Conservation (phyloP, 202 grass and related monocot species). For the Brachypodium distachyon region DNA sequence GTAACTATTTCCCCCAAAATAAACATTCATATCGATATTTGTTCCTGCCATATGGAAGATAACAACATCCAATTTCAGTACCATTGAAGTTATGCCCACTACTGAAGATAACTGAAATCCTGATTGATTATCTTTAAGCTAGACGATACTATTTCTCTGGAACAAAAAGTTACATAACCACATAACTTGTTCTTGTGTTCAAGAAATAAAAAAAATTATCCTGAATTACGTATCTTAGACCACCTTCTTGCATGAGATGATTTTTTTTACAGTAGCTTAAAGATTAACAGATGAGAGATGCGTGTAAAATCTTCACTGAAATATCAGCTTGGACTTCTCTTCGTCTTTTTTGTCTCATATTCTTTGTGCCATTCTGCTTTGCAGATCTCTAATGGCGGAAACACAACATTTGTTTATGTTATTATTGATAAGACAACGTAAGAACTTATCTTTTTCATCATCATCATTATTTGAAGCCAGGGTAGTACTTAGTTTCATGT, state of each 20-base stretch:
- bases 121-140: too few species aligned
- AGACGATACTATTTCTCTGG: too few species aligned
- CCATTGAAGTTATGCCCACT: background rate
- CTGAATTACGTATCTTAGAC: background rate
- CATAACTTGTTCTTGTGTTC: background rate
- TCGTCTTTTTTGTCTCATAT: background rate
- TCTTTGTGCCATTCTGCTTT: background rate
- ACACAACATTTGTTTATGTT: conserved; percentile 36
- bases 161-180: background rate
- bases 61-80: background rate
- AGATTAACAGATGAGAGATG: background rate
- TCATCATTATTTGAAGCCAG: background rate
- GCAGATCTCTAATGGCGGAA: conserved; percentile 33
- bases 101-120: background rate
- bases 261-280: background rate
- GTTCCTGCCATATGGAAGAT: background rate
- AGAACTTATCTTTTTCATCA: background rate
- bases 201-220: background rate
- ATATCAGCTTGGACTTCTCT: background rate
- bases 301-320: background rate
- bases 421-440: conserved; percentile 48
- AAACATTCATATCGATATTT: background rate
- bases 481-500: conserved; percentile 2
- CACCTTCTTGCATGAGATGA: background rate
- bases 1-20: background rate